Base-by-base conservation (phyloP, 257 asterid species). In the Nicotiana tabacum region DNA sequence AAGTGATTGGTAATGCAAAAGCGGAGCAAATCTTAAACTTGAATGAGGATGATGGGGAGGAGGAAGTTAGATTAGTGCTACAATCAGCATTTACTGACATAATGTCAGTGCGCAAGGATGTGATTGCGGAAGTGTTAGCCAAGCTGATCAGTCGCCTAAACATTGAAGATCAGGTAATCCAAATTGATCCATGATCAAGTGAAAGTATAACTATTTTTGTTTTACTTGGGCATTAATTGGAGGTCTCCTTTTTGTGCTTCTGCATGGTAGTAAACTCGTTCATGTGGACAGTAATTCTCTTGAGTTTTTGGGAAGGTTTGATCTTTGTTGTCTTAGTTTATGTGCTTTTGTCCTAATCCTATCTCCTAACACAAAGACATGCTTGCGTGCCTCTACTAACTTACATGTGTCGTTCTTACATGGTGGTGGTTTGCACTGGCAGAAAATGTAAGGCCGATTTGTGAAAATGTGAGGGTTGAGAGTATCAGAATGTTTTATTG, bases 111-210 rank as follows among this genome's bases (percentile, higher is more conserved):
- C 83, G 90, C 88, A 87, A 84, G 84, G 86, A 83, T 27, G 89
- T 87, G 85, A 87, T 90, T 66, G 85, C 90, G 30, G 91, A 92
- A 82, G 90, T 80, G 61, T 61, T 91, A 82, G 80, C 89, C 77
- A 91, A 92, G 86, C 85, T 96, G 91, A 91, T 87, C 48, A 86
- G 90, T 83, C 97, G 99, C 57, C 82, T 96, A 81, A 88, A 80
- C 65, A 10, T 78, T 58, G 86, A 94, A 84, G 83, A 83, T 66
- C 91, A 92, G 97, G 99, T 94, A 88, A 3, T 48, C 29, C 27
- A 48, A 15, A 51, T 76, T 76, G 27, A 51, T 51, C 46, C 11
- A 18, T 29, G 27, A 76, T 37, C 62, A 76, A 76, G 62, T 74
- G 61, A 32, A 74, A 24, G 62, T 55, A 27, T 46, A 12, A 48